Evolutionary conservation across 75 land plant species (phyloP), one percentile per base, ranked within the genome.

Genomic region (Cryptomeria japonica): DNA sequence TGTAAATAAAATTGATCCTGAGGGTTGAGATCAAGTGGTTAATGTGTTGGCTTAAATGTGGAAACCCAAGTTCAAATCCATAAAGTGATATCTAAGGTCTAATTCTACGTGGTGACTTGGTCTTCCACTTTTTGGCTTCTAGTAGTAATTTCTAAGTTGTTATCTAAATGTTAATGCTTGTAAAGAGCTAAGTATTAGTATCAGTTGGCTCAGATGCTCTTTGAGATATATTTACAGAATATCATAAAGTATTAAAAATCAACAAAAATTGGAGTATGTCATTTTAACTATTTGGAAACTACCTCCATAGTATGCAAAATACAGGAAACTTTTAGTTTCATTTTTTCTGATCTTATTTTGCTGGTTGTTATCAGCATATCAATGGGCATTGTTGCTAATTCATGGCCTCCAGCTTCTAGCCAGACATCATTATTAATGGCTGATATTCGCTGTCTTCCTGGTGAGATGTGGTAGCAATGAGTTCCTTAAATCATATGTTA

Each of bases 371-470:
- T 37, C 94, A 97, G 99, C 87, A 85, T 97, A 83, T 92, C 95
- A 34, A 94, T 93, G 47, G 99, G 99, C 64, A 88, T 92, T 32
- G 92, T 96, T 76, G 88, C 95, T 87, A 97, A 97, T 90, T 90
- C 90, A 88, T 95, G 93, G 91, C 96, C 96, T 85, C 91, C 95
- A 41, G 89, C 86, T 44, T 89, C 95, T 85, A 42, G 83, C 32
- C 83, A 64, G 28, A 89, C 84, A 87, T 91, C 95, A 68, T 87
- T 97, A 78, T 88, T 97, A 88, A 93, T 97, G 96, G 99, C 96
- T 73, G 99, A 97, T 89, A 89, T 97, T 51, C 94, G 98, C 14
- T 93, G 96, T 87, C 96, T 97, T 89, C 99, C 99, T 87, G 99
- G 99, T 97, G 88, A 55, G 92, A 82, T 82, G 46, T 82, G 47